phyloP scores from a whole-genome alignment of 768 basidiomycete species.

The Amanita exitialis region DNA sequence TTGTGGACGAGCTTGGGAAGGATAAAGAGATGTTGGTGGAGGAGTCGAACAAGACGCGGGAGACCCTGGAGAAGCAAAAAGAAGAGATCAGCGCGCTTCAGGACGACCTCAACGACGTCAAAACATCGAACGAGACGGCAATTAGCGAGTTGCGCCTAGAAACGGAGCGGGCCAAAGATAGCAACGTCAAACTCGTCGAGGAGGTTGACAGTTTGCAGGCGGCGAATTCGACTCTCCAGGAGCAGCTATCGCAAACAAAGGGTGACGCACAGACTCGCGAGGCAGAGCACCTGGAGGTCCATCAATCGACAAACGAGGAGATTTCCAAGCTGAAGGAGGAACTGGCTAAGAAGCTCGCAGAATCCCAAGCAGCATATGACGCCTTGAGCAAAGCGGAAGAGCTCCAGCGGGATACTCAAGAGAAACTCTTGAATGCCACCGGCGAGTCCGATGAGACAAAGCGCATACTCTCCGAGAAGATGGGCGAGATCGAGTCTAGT shows the following conservation, averaged over 20 bases:
- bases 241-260: not conserved
- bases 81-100: not conserved
- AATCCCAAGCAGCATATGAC: not conserved
- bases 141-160: not conserved
- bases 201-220: not conserved
- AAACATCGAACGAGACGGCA: not conserved
- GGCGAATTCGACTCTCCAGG: not conserved
- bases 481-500: not conserved
- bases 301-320: not conserved
- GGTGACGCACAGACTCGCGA: not conserved
- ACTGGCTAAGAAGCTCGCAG: not conserved
- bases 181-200: not conserved
- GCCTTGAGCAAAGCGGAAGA: not conserved
- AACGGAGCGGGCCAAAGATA: not conserved
- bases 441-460: slow-evolving; percentile 1
- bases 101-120: not conserved
- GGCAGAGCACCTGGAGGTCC: not conserved
- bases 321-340: not conserved
- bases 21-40: not conserved
- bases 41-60: not conserved
- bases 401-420: not conserved
- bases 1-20: not conserved
- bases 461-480: slow-evolving; percentile 1
- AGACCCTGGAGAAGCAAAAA: not conserved
- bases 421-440: not conserved